Evolutionary conservation across 306 rosid genomes (phyloP), one percentile per base, ranked within the genome.

Genomic region (Vigna reflexopilosa): DNA sequence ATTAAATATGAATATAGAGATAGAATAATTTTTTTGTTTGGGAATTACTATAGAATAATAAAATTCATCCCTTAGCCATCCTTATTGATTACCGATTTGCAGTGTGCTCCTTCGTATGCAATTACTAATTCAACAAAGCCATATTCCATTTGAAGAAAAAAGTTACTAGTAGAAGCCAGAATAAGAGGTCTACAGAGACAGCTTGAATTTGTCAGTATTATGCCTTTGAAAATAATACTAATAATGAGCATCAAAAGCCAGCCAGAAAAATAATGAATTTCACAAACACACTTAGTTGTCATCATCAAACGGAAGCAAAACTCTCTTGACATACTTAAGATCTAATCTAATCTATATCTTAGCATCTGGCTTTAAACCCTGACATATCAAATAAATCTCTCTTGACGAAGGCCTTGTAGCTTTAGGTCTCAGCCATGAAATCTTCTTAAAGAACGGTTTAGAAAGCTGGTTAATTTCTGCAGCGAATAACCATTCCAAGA

Each of bases 361-460:
- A 14, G 81, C 72, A 51, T 78, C 67, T 34, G 83, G 77, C 84
- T 86, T 83, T 63, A 91, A 88, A 54, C 89, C 88, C 80, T 91
- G 97, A 84, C 98, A 91, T 75, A 93, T 93, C 83, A 95, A 83
- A 86, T 95, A 93, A 51, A 93, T 92, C 90, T 91, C 99, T 81
- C 96, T 89, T 16, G 99, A 95, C 0, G 97, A 88, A 71, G 98
- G 83, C 69, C 98, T 88, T 56, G 99, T 95, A 1, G 98, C 99
- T 86, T 93, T 95, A 72, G 99, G 98, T 80, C 99, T 91, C 90
- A 95, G 80, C 97, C 89, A 90, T 9, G 91, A 83, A 3, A 93
- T 79, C 82, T 93, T 95, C 77, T 83, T 76, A 73, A 95, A 95
- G 20, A 95, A 85, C 0, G 96, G 96, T 76, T 93, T 95, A 83